Evolutionary conservation across 2,329 filamentous ascomycete genomes (phyloP).

Genomic region (Colletotrichum lupini): DNA sequence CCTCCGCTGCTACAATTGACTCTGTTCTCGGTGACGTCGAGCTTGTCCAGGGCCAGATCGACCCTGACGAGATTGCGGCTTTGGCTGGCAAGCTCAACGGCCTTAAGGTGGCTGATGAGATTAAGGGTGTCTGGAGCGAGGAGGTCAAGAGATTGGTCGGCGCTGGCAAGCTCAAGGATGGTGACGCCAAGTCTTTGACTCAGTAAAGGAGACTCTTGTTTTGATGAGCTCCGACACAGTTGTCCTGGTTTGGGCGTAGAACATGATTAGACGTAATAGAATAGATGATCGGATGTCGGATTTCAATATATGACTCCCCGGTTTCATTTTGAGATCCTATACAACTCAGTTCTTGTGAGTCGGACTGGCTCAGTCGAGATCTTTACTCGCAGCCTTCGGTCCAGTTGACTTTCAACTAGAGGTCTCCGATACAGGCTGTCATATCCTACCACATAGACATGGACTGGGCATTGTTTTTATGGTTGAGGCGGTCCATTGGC

Average conservation of each 20-base stretch:
- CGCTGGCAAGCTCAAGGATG: slow-evolving; percentile 87
- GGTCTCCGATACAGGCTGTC: not conserved
- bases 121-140: slow-evolving; percentile 84
- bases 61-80: slow-evolving; percentile 88
- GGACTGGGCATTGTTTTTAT: not conserved
- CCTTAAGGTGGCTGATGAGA: slow-evolving; percentile 82
- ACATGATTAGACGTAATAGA: not conserved
- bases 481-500: not conserved
- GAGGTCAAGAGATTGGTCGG: slow-evolving; percentile 83
- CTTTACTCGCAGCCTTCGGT: not conserved
- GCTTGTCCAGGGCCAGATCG: slow-evolving; percentile 86
- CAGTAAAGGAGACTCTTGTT: slow-evolving; percentile 40
- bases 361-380: not conserved
- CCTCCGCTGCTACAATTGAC: slow-evolving; percentile 83
- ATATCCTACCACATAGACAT: not conserved
- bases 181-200: slow-evolving; percentile 76
- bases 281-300: not conserved
- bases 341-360: not conserved
- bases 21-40: slow-evolving; percentile 87
- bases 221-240: not conserved
- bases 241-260: not conserved
- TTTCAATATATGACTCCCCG: not conserved
- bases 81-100: slow-evolving; percentile 84
- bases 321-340: not conserved
- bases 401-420: not conserved